Conservation (phyloP, 352 stramenopile species). For the Phytophthora europaea region DNA sequence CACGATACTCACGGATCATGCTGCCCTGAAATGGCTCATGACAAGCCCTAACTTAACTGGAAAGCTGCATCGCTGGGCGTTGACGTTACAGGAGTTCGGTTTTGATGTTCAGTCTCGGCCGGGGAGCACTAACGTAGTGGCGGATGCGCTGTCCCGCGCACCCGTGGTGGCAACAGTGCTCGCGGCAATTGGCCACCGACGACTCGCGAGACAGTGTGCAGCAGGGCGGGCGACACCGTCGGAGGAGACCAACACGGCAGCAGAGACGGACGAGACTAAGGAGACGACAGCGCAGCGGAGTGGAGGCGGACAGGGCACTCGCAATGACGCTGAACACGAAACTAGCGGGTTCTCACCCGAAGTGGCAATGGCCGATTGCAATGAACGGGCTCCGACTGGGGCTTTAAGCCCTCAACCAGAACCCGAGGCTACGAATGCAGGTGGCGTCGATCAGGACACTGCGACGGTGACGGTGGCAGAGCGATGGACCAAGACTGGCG, state of each 20-base stretch:
- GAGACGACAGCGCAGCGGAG: too few species aligned
- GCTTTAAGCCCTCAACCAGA: too few species aligned
- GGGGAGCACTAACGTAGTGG: slow-evolving; percentile 15
- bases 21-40: not conserved
- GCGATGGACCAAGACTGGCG: too few species aligned
- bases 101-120: slow-evolving; percentile 20
- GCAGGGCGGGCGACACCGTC: not conserved
- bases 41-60: not conserved
- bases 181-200: not conserved
- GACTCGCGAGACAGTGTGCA: too few species aligned
- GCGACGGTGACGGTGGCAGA: too few species aligned
- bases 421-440: too few species aligned
- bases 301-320: too few species aligned
- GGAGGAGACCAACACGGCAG: not conserved
- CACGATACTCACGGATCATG: not conserved
- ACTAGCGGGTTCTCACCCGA: too few species aligned
- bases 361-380: too few species aligned
- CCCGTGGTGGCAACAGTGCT: not conserved
- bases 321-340: too few species aligned
- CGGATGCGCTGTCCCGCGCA: slow-evolving; percentile 24
- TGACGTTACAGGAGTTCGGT: slow-evolving; percentile 34
- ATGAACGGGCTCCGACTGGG: too few species aligned
- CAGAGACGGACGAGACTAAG: not conserved
- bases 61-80: slow-evolving; percentile 23
- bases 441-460: too few species aligned